Conservation (phyloP, 768 basidiomycete species). For the Boletus rex-veris region DNA sequence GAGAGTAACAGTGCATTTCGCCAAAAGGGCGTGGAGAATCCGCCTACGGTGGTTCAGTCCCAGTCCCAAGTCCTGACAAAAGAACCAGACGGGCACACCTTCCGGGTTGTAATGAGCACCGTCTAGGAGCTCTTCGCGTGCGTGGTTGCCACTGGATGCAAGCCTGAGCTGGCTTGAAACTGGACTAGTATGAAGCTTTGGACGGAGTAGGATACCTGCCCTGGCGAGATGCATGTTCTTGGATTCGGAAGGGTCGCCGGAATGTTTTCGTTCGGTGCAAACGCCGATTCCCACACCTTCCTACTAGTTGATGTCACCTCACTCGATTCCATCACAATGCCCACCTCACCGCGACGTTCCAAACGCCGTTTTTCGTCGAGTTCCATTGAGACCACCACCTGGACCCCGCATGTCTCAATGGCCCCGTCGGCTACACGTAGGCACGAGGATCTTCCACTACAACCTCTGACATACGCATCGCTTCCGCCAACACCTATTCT, state of each 20-base stretch:
- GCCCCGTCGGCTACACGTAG: conserved; percentile 11
- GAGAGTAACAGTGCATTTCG: conserved; percentile 54
- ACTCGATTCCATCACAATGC: conserved; percentile 18
- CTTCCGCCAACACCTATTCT: conserved; percentile 71
- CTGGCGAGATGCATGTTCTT: conserved; percentile 34
- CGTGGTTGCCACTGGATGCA: conserved; percentile 41
- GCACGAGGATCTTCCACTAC: conserved; percentile 13
- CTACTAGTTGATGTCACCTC: not conserved
- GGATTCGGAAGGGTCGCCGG: not conserved
- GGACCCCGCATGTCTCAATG: conserved; percentile 18
- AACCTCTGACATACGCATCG: conserved; percentile 62
- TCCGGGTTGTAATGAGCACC: conserved; percentile 52
- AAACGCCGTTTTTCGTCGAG: conserved; percentile 32
- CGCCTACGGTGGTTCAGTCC: conserved; percentile 29
- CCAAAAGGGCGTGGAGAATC: conserved; percentile 67
- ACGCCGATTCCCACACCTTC: conserved; percentile 18
- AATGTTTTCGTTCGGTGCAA: not conserved
- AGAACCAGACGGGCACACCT: conserved; percentile 39
- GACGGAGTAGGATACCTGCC: conserved; percentile 35
- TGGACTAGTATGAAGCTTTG: conserved; percentile 27
- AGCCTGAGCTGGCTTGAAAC: conserved; percentile 39
- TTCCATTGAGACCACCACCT: conserved; percentile 22
- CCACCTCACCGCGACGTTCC: conserved; percentile 32
- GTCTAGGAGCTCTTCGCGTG: conserved; percentile 39
- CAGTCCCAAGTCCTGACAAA: not conserved